Conservation (phyloP, 1,139 yeast species). For the Scheffersomyces quercinus region DNA sequence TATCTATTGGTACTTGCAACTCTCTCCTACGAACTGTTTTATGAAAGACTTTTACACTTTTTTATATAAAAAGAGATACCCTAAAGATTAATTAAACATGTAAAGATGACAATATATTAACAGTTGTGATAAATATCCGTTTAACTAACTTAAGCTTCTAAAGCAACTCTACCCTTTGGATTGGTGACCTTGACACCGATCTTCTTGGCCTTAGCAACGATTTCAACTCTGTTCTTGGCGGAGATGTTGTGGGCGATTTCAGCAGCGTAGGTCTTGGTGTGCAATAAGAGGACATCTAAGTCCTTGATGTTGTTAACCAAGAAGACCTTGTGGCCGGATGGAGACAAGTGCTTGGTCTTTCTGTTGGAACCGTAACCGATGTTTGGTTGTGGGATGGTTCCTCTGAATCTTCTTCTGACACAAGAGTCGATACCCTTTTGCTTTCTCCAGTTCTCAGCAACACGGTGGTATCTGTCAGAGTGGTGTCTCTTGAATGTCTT, state of each 20-base stretch:
- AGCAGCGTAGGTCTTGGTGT: constrained; percentile 98
- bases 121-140: neutral
- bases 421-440: constrained; percentile 99
- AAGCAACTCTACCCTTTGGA: constrained; percentile 98
- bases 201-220: constrained; percentile 97
- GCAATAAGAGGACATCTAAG: constrained; percentile 93
- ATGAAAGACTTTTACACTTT: constrained; percentile 1
- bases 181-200: constrained; percentile 98
- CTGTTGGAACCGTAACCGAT: constrained; percentile 99
- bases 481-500: constrained; percentile 99
- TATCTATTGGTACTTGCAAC: too few relatives aligned
- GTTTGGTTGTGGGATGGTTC: constrained; percentile 98
- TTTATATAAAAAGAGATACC: constrained; percentile 1
- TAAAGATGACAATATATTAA: constrained; percentile 1
- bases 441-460: constrained; percentile 99
- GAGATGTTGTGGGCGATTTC: constrained; percentile 99
- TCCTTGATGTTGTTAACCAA: constrained; percentile 91
- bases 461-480: constrained; percentile 99
- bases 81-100: constrained; percentile 1
- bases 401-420: constrained; percentile 99
- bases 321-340: constrained; percentile 98
- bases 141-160: constrained; percentile 74
- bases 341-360: constrained; percentile 93
- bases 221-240: constrained; percentile 96
- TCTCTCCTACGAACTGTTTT: neutral